These are phyloP conservation scores for Carpinus viminea DNA, from an alignment of 306 rosid genomes.

Conservation along the genomic window DNA sequence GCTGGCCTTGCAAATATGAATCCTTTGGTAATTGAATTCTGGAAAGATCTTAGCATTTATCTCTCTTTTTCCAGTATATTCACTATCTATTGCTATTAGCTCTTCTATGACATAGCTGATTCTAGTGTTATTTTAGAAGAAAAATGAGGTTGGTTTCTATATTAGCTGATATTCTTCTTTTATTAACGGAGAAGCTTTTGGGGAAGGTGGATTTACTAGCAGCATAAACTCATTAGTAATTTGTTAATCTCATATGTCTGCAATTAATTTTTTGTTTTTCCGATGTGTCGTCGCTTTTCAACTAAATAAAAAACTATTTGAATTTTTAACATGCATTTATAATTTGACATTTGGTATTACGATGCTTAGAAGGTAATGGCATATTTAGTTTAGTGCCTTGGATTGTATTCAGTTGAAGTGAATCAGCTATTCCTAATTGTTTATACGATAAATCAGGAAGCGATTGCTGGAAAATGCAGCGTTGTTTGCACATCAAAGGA, in stretches of 20 bases:
- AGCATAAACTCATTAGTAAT: neutral
- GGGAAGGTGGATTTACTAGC: neutral
- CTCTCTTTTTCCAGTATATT: neutral
- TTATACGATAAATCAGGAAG: slow-evolving; percentile 57
- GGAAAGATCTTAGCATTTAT: neutral
- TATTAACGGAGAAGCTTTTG: neutral
- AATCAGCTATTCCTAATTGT: neutral
- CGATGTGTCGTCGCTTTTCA: neutral
- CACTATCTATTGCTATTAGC: no score
- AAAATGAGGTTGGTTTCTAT: neutral
- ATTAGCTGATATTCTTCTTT: neutral
- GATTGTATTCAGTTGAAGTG: neutral
- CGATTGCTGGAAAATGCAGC: slow-evolving; percentile 84
- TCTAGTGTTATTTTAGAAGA: neutral
- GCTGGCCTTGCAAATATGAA: slow-evolving; percentile 68
- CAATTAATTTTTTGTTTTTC: slow-evolving; percentile 3
- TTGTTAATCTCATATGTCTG: neutral
- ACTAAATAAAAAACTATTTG: neutral
- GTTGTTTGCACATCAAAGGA: slow-evolving; percentile 71
- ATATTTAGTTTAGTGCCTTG: slow-evolving; percentile 3
- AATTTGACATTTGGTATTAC: neutral
- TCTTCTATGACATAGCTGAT: neutral
- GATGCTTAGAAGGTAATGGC: neutral
- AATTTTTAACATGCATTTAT: neutral
- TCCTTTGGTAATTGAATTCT: slow-evolving; percentile 63